Evolutionary conservation across 257 asterid species (phyloP).

Genomic region (Nicotiana knightiana): DNA sequence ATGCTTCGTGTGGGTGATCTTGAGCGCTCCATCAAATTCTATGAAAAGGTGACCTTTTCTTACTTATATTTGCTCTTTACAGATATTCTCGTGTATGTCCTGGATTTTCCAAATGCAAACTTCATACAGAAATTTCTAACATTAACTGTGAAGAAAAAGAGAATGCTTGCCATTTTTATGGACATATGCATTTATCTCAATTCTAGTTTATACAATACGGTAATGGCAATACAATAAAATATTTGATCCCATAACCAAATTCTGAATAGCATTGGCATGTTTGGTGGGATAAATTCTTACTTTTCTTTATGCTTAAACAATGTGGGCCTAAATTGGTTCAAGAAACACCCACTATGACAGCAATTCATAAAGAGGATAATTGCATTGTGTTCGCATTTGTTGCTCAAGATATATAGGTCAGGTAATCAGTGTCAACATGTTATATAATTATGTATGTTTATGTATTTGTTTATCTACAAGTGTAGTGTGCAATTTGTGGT

Average conservation of each 20-base stretch:
- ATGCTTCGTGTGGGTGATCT: constrained; percentile 99
- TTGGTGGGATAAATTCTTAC: background rate
- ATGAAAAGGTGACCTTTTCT: constrained; percentile 64
- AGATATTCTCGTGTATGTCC: background rate
- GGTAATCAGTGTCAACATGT: background rate
- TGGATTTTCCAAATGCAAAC: background rate
- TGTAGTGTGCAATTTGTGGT: background rate
- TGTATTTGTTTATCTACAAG: background rate
- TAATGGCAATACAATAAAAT: background rate
- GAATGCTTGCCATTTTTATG: background rate
- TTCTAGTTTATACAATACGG: background rate
- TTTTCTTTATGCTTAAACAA: background rate
- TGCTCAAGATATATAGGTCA: background rate
- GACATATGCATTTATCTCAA: background rate
- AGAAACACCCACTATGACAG: background rate
- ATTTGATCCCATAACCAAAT: background rate
- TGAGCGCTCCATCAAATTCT: constrained; percentile 89
- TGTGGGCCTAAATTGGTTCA: background rate
- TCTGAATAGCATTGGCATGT: background rate
- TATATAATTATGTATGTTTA: background rate
- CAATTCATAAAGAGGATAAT: background rate
- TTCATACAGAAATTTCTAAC: background rate
- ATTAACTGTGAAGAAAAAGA: background rate
- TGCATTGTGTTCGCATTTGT: background rate
- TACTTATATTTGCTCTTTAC: background rate